These are phyloP conservation scores for Phaeomoniella chlamydospora DNA, from an alignment of 2,329 filamentous ascomycete species.

Conservation along the genomic window DNA sequence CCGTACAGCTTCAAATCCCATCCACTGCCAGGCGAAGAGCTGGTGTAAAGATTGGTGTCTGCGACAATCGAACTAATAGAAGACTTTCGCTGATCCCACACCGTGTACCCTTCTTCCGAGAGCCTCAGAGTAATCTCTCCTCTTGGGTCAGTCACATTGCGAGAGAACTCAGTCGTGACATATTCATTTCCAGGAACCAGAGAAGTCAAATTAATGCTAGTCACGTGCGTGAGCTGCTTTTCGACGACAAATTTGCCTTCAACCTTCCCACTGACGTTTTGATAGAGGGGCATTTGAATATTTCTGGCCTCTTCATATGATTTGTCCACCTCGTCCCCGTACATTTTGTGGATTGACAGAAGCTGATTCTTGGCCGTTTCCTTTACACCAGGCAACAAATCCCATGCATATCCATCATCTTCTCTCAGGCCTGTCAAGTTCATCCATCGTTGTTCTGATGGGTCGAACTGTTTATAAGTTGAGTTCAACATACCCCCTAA, in stretches of 20 bases:
- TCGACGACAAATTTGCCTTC: slow-evolving; percentile 61
- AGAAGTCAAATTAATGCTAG: slow-evolving; percentile 48
- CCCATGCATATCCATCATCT: slow-evolving; percentile 66
- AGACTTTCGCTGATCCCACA: slow-evolving; percentile 14
- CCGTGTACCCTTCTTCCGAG: slow-evolving; percentile 31
- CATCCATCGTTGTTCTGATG: slow-evolving; percentile 33
- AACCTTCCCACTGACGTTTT: slow-evolving; percentile 63
- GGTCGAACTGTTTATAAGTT: slow-evolving; percentile 36
- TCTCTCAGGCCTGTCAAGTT: slow-evolving; percentile 66
- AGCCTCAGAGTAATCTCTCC: slow-evolving; percentile 59
- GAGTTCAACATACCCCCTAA: slow-evolving; percentile 17
- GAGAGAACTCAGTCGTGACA: slow-evolving; percentile 50
- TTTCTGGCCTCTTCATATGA: slow-evolving; percentile 6
- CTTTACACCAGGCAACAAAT: slow-evolving; percentile 52
- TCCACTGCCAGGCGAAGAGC: slow-evolving; percentile 52
- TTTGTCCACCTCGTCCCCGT: slow-evolving; percentile 18
- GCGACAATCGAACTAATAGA: slow-evolving; percentile 53
- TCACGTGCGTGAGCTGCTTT: slow-evolving; percentile 23
- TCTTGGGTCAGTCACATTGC: slow-evolving; percentile 63
- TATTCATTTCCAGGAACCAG: slow-evolving; percentile 55
- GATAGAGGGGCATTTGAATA: slow-evolving; percentile 46
- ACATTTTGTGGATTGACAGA: slow-evolving; percentile 12
- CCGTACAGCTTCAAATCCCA: slow-evolving; percentile 74
- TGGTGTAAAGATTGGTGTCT: slow-evolving; percentile 58
- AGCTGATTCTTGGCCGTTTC: slow-evolving; percentile 47